Evolutionary conservation across 106 monocot genomes (phyloP).

Genomic region (Narthecium ossifragum): DNA sequence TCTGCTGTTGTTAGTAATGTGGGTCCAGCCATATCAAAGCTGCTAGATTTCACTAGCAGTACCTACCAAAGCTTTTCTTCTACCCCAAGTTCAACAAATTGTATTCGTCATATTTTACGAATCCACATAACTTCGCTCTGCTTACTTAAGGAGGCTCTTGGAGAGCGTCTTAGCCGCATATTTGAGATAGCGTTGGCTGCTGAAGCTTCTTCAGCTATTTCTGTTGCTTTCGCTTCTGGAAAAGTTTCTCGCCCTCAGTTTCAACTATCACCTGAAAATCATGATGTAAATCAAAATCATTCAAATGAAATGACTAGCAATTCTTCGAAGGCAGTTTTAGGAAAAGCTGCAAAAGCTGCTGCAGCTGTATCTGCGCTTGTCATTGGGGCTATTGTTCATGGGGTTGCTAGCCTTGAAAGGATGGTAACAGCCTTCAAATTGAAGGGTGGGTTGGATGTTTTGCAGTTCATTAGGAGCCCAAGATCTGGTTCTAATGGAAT

Average conservation of each 20-base stretch:
- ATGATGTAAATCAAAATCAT: conserved; percentile 48
- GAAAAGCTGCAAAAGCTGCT: conserved; percentile 57
- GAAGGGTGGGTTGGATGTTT: conserved; percentile 83
- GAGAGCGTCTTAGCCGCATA: conserved; percentile 65
- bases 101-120: conserved; percentile 49
- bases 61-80: conserved; percentile 35
- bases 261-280: conserved; percentile 65
- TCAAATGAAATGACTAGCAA: conserved; percentile 57
- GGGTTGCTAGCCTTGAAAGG: conserved; percentile 66
- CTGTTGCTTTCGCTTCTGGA: conserved; percentile 38
- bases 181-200: conserved; percentile 78
- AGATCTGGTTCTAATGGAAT: conserved; percentile 79
- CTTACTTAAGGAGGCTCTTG: conserved; percentile 85
- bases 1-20: conserved; percentile 79
- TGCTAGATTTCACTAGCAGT: conserved; percentile 40
- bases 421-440: conserved; percentile 76
- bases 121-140: conserved; percentile 75
- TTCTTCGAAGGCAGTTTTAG: conserved; percentile 41
- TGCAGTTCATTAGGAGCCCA: conserved; percentile 63
- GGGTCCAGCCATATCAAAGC: conserved; percentile 59
- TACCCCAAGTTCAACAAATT: conserved; percentile 36
- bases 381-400: conserved; percentile 76
- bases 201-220: conserved; percentile 81
- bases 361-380: conserved; percentile 90
- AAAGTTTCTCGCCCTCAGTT: conserved; percentile 68